Evolutionary conservation across 2,329 filamentous ascomycete species (phyloP).

Genomic region (Botrytis tulipae): DNA sequence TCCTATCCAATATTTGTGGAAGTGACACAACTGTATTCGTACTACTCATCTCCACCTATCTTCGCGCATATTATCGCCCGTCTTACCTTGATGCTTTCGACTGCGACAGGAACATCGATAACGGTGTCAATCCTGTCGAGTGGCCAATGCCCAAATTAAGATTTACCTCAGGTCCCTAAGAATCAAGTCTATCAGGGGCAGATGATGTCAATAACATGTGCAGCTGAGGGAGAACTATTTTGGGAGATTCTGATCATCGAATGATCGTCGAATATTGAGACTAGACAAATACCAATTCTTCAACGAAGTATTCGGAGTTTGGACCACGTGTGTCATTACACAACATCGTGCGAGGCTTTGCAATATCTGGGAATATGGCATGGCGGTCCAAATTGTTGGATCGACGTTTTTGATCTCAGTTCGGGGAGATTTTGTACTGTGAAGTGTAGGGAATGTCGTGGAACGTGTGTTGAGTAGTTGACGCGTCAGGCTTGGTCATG

Average conservation of each 20-base stretch:
- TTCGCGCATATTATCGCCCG: neutral
- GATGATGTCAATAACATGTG: neutral
- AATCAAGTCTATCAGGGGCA: neutral
- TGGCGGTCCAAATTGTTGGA: neutral
- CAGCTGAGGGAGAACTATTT: neutral
- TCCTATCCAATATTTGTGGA: neutral
- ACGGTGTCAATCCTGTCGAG: neutral
- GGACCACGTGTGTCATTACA: neutral
- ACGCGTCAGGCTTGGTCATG: neutral
- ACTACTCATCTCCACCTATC: neutral
- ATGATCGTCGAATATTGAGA: neutral
- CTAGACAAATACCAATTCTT: neutral
- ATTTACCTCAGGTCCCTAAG: neutral
- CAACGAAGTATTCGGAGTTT: neutral
- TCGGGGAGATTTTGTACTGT: neutral
- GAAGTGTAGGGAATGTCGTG: neutral
- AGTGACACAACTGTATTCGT: neutral
- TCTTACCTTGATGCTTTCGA: neutral
- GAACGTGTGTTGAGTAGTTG: neutral
- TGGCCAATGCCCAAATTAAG: neutral
- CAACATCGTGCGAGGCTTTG: neutral
- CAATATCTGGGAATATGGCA: neutral
- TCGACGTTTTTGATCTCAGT: neutral
- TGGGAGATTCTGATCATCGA: neutral
- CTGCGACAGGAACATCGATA: neutral